A percentile compares a stretch with the other conserved stretches of the same genome.
Evolutionary conservation across 305 asterid genomes (phyloP).

Genomic region (Solanum hybrid): DNA sequence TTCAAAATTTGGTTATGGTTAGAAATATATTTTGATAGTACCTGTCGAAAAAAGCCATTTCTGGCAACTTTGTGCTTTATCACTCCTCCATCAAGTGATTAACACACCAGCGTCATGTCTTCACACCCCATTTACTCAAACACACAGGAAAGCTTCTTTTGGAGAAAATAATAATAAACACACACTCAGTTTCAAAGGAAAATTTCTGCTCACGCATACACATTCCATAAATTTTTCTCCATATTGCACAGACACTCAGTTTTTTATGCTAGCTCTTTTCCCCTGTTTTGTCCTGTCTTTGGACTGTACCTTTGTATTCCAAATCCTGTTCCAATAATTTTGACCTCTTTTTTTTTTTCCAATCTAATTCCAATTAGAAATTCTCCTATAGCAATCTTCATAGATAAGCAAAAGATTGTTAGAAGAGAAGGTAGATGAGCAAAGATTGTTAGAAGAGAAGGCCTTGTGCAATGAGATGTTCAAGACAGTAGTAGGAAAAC

Average conservation of each 20-base stretch:
- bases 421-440: neutral
- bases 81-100: neutral
- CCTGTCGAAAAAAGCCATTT: neutral
- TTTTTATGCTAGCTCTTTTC: neutral
- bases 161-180: neutral
- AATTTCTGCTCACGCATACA: neutral
- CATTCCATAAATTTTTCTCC: neutral
- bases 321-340: neutral
- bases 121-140: neutral
- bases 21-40: neutral
- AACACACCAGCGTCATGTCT: neutral
- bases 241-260: neutral
- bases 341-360: neutral
- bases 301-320: neutral
- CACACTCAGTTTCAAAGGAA: neutral
- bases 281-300: neutral
- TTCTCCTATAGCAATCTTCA: neutral
- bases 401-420: neutral
- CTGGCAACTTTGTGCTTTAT: neutral
- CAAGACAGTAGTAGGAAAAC: neutral
- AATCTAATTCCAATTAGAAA: neutral
- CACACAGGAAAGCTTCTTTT: neutral
- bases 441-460: neutral
- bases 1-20: neutral
- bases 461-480: neutral